These are phyloP conservation scores for Arthrobotrys sinensis DNA, from an alignment of 2,329 filamentous ascomycete species.

Conservation along the genomic window DNA sequence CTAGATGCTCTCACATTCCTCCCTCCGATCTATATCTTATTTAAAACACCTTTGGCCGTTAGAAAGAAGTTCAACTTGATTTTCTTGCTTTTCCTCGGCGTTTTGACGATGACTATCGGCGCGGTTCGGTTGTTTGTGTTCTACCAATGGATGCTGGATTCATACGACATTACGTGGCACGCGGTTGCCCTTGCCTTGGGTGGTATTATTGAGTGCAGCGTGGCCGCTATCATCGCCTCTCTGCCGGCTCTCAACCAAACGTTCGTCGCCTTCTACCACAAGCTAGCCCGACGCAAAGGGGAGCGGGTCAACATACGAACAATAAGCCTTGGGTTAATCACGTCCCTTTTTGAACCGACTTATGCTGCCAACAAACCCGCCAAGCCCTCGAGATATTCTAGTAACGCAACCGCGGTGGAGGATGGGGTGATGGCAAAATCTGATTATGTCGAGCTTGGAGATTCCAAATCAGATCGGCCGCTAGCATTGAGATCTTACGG, in stretches of 20 bases:
- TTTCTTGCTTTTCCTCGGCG: slow-evolving; percentile 40
- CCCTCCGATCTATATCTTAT: slow-evolving; percentile 40
- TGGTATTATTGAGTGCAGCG: slow-evolving; percentile 43
- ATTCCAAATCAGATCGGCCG: background rate
- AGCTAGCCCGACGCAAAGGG: slow-evolving; percentile 15
- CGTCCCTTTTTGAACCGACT: slow-evolving; percentile 34
- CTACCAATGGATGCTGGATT: slow-evolving; percentile 43
- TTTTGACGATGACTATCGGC: slow-evolving; percentile 29
- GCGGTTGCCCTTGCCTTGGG: slow-evolving; percentile 26
- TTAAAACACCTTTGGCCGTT: slow-evolving; percentile 27
- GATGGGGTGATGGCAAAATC: slow-evolving; percentile 2
- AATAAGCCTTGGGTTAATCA: slow-evolving; percentile 39
- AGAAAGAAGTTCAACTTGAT: slow-evolving; percentile 45
- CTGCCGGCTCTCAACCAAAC: slow-evolving; percentile 49
- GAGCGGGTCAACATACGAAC: slow-evolving; percentile 14
- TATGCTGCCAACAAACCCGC: slow-evolving; percentile 19
- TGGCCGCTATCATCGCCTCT: slow-evolving; percentile 47
- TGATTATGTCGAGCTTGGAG: slow-evolving; percentile 23
- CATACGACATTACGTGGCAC: slow-evolving; percentile 50
- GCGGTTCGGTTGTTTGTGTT: slow-evolving; percentile 38
- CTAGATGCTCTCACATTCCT: slow-evolving; percentile 43
- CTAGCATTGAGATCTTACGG: background rate
- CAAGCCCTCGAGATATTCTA: slow-evolving; percentile 34
- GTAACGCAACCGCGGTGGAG: slow-evolving; percentile 31
- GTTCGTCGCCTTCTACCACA: slow-evolving; percentile 26